These are phyloP conservation scores for Umbelopsis sp. DNA, from an alignment of 371 early-diverging fungal species.

Conservation along the genomic window DNA sequence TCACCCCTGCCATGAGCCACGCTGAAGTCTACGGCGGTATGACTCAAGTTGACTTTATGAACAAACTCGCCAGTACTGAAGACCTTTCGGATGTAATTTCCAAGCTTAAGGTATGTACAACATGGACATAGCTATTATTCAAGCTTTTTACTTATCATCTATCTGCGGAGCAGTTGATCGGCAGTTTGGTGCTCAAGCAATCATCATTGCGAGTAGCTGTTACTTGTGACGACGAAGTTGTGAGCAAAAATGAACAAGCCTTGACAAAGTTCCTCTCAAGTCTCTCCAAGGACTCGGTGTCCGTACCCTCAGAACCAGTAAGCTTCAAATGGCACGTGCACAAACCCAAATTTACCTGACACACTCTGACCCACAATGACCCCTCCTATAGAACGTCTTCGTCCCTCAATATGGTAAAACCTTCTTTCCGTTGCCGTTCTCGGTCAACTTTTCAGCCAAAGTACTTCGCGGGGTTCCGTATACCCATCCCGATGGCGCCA, in stretches of 20 bases:
- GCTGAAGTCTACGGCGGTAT: constrained; percentile 77
- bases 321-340: constrained; percentile 4
- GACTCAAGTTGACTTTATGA: constrained; percentile 82
- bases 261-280: constrained; percentile 57
- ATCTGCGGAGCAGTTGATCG: constrained; percentile 33
- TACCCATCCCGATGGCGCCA: constrained; percentile 79
- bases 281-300: constrained; percentile 35
- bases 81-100: constrained; percentile 64
- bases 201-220: constrained; percentile 69
- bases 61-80: constrained; percentile 60
- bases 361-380: constrained; percentile 8
- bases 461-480: constrained; percentile 82
- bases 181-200: constrained; percentile 55
- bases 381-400: constrained; percentile 28
- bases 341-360: background rate
- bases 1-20: constrained; percentile 63
- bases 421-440: constrained; percentile 78
- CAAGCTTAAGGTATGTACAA: constrained; percentile 54
- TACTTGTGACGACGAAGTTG: constrained; percentile 67
- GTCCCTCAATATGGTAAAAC: constrained; percentile 44
- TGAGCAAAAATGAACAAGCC: constrained; percentile 60
- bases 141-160: background rate
- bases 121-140: background rate
- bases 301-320: background rate
- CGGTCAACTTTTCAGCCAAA: constrained; percentile 84